Percentiles rank a stretch among this genome's conserved stretches.
Evolutionary conservation across 345 rosid species (phyloP).

Genomic region (Heritiera fomes): DNA sequence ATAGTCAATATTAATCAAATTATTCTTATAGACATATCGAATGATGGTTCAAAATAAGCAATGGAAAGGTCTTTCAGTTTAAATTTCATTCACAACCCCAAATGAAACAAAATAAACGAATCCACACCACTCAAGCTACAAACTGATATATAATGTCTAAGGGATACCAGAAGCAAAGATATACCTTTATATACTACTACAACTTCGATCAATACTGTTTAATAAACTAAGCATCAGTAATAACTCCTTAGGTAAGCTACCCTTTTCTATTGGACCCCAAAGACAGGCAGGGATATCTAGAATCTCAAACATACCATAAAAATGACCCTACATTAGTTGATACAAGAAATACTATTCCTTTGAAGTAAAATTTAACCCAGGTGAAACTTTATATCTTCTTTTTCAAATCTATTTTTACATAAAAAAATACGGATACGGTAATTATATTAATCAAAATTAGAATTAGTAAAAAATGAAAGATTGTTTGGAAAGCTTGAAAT

Average conservation of each 20-base stretch:
- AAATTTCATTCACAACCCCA: neutral
- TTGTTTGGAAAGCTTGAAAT: neutral
- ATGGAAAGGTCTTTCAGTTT: neutral
- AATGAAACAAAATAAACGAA: neutral
- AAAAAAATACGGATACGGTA: too few species aligned
- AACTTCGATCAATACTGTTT: neutral
- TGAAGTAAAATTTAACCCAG: neutral
- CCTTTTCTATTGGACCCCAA: neutral
- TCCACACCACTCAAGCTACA: neutral
- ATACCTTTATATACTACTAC: neutral
- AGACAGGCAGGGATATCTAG: neutral
- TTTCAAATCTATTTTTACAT: neutral
- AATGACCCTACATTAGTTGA: neutral
- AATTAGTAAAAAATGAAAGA: neutral
- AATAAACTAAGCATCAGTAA: neutral
- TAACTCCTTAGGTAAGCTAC: neutral
- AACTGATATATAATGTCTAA: neutral
- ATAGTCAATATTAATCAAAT: neutral
- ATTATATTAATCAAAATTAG: neutral
- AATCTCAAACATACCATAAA: neutral
- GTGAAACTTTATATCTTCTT: neutral
- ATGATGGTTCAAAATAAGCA: neutral
- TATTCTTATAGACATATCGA: neutral
- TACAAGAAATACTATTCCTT: neutral
- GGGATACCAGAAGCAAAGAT: neutral